Evolutionary conservation across 2,329 filamentous ascomycete species (phyloP).

Genomic region (Phoma sp.): DNA sequence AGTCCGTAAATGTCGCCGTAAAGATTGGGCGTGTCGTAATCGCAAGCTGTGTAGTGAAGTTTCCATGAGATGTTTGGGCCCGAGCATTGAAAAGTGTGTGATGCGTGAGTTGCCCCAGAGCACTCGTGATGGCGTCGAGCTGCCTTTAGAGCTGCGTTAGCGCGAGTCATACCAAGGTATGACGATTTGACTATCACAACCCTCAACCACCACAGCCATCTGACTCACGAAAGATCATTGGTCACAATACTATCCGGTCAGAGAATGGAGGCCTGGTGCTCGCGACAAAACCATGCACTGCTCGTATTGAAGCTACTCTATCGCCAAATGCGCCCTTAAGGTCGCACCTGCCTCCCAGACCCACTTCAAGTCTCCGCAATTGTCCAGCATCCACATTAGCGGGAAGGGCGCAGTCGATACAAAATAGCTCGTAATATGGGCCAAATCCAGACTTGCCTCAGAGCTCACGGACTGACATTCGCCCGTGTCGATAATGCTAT

Average conservation of each 20-base stretch:
- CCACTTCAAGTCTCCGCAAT: background rate
- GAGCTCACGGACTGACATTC: conserved; percentile 2
- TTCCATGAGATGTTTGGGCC: conserved; percentile 43
- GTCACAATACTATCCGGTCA: background rate
- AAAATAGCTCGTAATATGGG: background rate
- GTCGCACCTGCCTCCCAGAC: background rate
- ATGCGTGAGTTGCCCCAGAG: conserved; percentile 16
- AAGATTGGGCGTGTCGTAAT: conserved; percentile 31
- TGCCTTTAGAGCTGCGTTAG: conserved; percentile 14
- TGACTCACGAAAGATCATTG: conserved; percentile 9
- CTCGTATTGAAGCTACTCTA: conserved; percentile 4
- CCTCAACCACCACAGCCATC: background rate
- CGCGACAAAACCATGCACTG: background rate
- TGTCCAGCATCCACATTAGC: background rate
- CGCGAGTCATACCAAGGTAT: conserved; percentile 17
- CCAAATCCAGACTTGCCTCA: background rate
- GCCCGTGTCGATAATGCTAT: background rate
- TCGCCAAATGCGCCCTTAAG: conserved; percentile 1
- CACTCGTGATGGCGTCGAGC: conserved; percentile 11
- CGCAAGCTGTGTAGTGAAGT: conserved; percentile 24
- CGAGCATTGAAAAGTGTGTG: conserved; percentile 37
- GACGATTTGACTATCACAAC: conserved; percentile 15
- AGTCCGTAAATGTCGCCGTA: conserved; percentile 31
- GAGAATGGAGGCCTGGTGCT: background rate
- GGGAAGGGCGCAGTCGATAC: conserved; percentile 8